Base-by-base conservation (phyloP, 495 filamentous ascomycete species). In the Penicillium coffeae region DNA sequence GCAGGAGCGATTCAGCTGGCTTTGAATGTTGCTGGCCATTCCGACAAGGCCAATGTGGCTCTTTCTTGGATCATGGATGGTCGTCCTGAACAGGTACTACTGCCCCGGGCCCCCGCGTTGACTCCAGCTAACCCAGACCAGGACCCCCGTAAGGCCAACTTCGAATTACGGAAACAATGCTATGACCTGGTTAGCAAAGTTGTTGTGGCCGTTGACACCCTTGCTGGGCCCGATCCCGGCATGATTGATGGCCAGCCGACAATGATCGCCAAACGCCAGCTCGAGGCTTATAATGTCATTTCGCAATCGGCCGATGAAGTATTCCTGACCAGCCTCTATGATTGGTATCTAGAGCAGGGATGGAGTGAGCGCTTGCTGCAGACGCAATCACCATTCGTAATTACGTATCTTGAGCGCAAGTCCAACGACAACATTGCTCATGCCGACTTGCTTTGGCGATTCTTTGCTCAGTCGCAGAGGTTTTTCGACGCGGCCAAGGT, bases 321-420 rank as follows among this genome's bases (percentile, higher is more conserved):
- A 1, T 99, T 97, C 69, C 82, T 97, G 64, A 92, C 88, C 21
- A 85, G 89, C 54, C 75, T 99, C 42, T 99, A 96, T 62, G 93
- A 96, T 50, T 99, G 94, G 94, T 96, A 97, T 64, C 78, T 96
- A 35, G 66, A 75, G 27, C 84, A 90, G 60, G 84, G 85, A 30
- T 89, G 87, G 81, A 84, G 73, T 20, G 89, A 97, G 44, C 84
- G 88, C 3, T 75, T 99, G 32, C 80, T 99, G 8, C 82, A 84
- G 38, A 86, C 90, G 32, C 74, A 89, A 43, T 95, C 93, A 10
- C 78, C 83, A 0, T 88, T 87, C 57, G 88, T 97, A 25, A 80
- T 92, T 20, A 83, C 79, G n/a, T 99, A 95, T 63, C 81, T 99
- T 2, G 72, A 86, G 51, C 81, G 85, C 39, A 85, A 86, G 37